Evolutionary conservation across 169 alveolate genomes (phyloP).

Genomic region (Blepharisma undulans): DNA sequence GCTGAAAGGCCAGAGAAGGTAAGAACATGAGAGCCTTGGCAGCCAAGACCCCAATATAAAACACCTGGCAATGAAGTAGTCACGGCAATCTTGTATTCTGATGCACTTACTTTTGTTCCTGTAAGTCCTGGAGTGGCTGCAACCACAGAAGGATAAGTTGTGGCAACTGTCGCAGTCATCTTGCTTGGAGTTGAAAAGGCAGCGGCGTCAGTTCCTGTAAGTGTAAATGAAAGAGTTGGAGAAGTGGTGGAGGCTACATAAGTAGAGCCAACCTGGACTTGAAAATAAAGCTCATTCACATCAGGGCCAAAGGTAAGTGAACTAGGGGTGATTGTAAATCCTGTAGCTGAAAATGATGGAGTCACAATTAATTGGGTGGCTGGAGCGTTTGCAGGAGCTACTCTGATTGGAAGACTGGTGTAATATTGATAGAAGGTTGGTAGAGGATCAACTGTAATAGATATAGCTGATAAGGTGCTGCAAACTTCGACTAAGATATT

Average conservation of each 20-base stretch:
- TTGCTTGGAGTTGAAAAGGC: not conserved
- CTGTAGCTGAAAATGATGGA: not conserved
- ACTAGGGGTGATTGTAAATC: not conserved
- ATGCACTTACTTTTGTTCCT: not conserved
- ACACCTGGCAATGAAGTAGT: not conserved
- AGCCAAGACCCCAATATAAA: not conserved
- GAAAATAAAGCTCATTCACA: not conserved
- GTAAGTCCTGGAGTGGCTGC: not conserved
- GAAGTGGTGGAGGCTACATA: not conserved
- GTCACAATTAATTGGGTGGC: not conserved
- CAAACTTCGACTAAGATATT: not conserved
- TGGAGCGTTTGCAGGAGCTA: not conserved
- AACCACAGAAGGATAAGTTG: not conserved
- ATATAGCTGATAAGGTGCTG: not conserved
- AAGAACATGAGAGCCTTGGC: not conserved
- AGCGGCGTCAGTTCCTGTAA: slow-evolving; percentile 5
- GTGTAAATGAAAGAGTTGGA: not conserved
- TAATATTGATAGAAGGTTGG: not conserved
- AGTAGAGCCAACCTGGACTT: not conserved
- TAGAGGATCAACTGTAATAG: not conserved
- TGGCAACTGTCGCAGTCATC: not conserved
- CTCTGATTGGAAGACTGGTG: not conserved
- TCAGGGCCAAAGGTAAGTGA: not conserved
- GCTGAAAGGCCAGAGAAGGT: not conserved
- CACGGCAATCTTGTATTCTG: not conserved